Base-by-base conservation (phyloP, 2,329 filamentous ascomycete species). In the Monilinia vaccinii-corymbosi region DNA sequence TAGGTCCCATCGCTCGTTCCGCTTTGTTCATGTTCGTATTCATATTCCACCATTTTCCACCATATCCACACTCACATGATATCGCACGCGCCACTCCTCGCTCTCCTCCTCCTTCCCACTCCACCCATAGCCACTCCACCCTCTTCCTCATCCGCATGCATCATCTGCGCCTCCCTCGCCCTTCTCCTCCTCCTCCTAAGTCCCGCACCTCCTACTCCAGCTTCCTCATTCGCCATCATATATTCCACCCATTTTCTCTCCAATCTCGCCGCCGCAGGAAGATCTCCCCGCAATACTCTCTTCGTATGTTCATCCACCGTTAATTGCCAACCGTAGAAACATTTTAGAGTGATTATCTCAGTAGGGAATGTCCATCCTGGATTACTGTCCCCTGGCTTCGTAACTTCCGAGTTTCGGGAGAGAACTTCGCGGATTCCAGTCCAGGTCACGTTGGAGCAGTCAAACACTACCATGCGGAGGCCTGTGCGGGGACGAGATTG, bases 231-330 rank as follows among this genome's bases (percentile, higher is more conserved):
- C 18, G 89, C 86, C 75, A 95, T 89, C 91, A 97, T 97, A 73
- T 91, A 96, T 58, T 95, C 88, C 0, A 88, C 87, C 93, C 93
- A 97, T 72, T 93, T 95, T 64, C 86, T 81, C 77, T 96, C 92
- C 23, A 97, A 78, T n/a, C 89, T 79, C 42, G 79, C 80, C 0
- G 94, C 94, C 1, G 88, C 81, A 0, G 79, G 77, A 61, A 91
- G 81, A 63, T 96, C 89, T 8, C 90, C 90, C 5, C 83, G 79
- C 56, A 96, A 73, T 0, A 97, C 89, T 4, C 92, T 84, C 75
- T 92, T 93, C 57, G 86, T 91, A 73, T 97, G 93, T 72, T 97
- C 91, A 66, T 97, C 88, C 5, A 97, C 91, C 0, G 91, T 97
- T 75, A 90, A 89, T 75, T 97, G 93, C 83, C 90, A 97, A 46